Evolutionary conservation across 768 basidiomycete species (phyloP).

Genomic region (Sporobolomyces roseus): DNA sequence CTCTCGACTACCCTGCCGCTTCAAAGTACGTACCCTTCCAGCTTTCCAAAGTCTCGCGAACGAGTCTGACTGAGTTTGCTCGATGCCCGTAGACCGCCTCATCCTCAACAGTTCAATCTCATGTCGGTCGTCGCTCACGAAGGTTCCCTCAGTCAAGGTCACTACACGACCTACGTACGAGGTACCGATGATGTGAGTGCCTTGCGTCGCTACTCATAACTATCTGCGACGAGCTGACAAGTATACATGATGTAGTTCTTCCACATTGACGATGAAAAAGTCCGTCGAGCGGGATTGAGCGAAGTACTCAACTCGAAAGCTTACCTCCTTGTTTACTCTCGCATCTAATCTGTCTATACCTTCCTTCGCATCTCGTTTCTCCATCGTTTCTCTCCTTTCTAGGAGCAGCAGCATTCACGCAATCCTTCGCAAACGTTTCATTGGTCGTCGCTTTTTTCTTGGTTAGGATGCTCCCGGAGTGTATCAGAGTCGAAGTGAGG

Average conservation of each 20-base stretch:
- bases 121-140: slow-evolving; percentile 93
- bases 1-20: slow-evolving; percentile 33
- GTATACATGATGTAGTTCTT: slow-evolving; percentile 77
- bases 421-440: too few species aligned
- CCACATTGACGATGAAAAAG: slow-evolving; percentile 89
- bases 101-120: slow-evolving; percentile 63
- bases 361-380: too few species aligned
- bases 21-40: slow-evolving; percentile 1
- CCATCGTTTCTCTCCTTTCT: too few species aligned
- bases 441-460: too few species aligned
- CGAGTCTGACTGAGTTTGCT: not conserved
- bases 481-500: too few species aligned
- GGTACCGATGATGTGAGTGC: slow-evolving; percentile 73
- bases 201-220: too few species aligned
- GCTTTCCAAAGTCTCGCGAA: not conserved
- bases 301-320: slow-evolving; percentile 36
- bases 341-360: too few species aligned
- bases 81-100: not conserved
- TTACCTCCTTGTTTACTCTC: slow-evolving; percentile 37
- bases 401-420: too few species aligned
- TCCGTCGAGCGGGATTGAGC: slow-evolving; percentile 18
- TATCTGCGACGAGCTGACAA: not conserved
- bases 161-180: slow-evolving; percentile 83
- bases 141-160: slow-evolving; percentile 80
- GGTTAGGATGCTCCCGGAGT: too few species aligned